phyloP scores from a whole-genome alignment of 2,329 filamentous ascomycete species.

The Byssochlamys sp. region DNA sequence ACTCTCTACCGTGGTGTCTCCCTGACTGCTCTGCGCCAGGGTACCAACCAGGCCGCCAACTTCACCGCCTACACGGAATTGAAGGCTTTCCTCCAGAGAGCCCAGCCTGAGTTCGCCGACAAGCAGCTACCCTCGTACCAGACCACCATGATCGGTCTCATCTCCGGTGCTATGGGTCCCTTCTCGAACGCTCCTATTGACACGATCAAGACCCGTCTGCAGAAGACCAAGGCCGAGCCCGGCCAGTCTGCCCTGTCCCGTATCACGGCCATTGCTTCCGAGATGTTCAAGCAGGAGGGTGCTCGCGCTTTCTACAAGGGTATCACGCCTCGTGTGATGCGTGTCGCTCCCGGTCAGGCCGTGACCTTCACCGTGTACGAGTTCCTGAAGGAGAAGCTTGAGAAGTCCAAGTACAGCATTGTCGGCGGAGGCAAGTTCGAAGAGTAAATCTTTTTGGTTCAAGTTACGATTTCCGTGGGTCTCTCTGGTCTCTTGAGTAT shows the following conservation, averaged over 20 bases:
- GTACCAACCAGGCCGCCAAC: constrained; percentile 95
- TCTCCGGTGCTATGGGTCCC: constrained; percentile 89
- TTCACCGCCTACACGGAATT: constrained; percentile 96
- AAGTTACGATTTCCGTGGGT: background rate
- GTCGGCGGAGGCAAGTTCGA: constrained; percentile 57
- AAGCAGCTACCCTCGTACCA: constrained; percentile 71
- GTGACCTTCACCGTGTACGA: constrained; percentile 70
- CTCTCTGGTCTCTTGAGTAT: background rate
- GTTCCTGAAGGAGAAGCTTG: constrained; percentile 62
- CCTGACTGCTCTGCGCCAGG: constrained; percentile 85
- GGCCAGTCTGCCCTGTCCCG: constrained; percentile 72
- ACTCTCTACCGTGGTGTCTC: constrained; percentile 89
- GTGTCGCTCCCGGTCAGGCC: constrained; percentile 89
- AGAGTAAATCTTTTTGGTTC: constrained; percentile 1
- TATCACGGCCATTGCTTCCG: constrained; percentile 66
- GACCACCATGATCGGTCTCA: constrained; percentile 80
- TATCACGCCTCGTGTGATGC: constrained; percentile 94
- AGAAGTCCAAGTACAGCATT: constrained; percentile 52
- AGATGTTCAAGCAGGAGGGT: constrained; percentile 92
- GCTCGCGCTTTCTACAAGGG: constrained; percentile 96
- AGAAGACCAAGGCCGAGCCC: constrained; percentile 73
- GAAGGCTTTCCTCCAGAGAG: constrained; percentile 64
- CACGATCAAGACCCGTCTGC: constrained; percentile 94
- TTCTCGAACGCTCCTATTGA: constrained; percentile 96
- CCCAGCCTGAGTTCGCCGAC: constrained; percentile 59